Base-by-base conservation (phyloP, 2,329 filamentous ascomycete genomes). In the Aspergillus flavus region DNA sequence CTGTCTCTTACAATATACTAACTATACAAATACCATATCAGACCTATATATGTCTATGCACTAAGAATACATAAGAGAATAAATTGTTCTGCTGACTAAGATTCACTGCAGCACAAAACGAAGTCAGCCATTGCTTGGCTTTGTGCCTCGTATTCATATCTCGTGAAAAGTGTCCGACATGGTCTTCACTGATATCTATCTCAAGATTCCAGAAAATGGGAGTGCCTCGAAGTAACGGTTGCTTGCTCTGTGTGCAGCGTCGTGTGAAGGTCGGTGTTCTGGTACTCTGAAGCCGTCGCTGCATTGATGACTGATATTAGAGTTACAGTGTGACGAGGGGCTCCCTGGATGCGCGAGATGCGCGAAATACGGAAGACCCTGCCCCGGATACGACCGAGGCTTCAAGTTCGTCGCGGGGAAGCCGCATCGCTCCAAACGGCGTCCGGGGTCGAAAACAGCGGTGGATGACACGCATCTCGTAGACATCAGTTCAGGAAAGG, bases 331-430 rank as follows among this genome's bases (percentile, higher is more conserved):
- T 60, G 76, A 78, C 58, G 72, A 76, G 66, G 68, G 69, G 58
- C 54, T 68, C 19, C 73, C 76, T 48, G 71, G 69, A 1, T 78
- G 76, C 61, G 65, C 64, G 45, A 73, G 69, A 65, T 78, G 76
- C 60, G 72, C 74, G 39, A 76, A 67, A 41, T 73, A 77, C 28
- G 75, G 76, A 0, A 67, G 65, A 52, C 67, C 69, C 21, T 78
- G 76, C 55, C 75, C 75, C 12, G 76, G 76, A 19, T 78, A 78
- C 62, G 69, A 71, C 14, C 70, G 69, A 23, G 67, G 68, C 19
- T 76, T 77, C 55, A 77, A 75, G 46, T 78, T 78, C 28, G 68
- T 78, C 21, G 57, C 71, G 19, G 74, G 69, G n/a, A 74, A 74
- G 50, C 72, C 71, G n/a, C 68, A 71, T 60, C 64, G 73, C 12